Percentiles rank a stretch among this genome's conserved stretches.
phyloP scores from a whole-genome alignment of 305 asterid genomes.

The Withania somnifera region DNA sequence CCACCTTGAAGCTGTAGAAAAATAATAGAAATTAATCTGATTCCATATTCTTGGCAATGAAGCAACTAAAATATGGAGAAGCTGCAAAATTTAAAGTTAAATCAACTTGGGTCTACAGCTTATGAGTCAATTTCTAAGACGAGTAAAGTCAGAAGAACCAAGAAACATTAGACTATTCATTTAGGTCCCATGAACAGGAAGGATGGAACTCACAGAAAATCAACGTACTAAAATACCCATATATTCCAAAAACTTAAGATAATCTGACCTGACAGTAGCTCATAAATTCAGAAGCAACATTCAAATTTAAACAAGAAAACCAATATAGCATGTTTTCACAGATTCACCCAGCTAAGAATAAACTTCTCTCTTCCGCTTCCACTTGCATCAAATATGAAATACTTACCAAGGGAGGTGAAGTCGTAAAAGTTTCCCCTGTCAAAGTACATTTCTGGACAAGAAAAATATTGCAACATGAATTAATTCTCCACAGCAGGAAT shows the following conservation, averaged over 20 bases:
- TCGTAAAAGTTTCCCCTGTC: conserved; percentile 95
- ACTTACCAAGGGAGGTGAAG: conserved; percentile 89
- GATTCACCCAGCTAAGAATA: neutral
- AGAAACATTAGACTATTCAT: neutral
- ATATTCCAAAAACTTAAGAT: neutral
- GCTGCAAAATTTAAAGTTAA: neutral
- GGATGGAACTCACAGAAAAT: neutral
- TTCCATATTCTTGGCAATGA: neutral
- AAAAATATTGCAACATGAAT: neutral
- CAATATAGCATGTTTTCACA: neutral
- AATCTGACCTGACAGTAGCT: neutral
- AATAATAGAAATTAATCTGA: neutral
- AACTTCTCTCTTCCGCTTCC: neutral
- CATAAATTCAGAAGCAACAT: neutral
- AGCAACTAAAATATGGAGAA: neutral
- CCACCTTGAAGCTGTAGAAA: no score
- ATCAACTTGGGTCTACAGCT: neutral
- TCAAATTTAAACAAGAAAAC: neutral
- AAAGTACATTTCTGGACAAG: conserved; percentile 74
- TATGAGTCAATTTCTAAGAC: neutral
- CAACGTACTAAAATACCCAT: neutral
- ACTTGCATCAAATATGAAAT: neutral
- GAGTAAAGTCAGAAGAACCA: neutral
- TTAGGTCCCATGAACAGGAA: neutral
- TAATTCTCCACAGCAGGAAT: neutral